These are phyloP conservation scores for Pseudogymnoascus sp. DNA, from an alignment of 2,329 filamentous ascomycete species.

Conservation along the genomic window DNA sequence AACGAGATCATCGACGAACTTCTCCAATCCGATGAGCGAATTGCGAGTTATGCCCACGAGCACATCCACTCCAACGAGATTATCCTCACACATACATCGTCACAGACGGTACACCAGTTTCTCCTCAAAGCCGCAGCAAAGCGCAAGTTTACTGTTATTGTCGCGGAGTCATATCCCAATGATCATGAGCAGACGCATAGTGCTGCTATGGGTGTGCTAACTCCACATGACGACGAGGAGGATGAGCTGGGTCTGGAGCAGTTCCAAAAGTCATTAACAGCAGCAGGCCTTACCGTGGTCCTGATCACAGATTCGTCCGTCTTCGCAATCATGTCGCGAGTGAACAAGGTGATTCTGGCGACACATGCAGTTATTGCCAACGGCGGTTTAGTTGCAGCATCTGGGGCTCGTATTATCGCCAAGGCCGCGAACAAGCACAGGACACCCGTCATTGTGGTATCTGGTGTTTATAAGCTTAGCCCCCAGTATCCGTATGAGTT, in stretches of 20 bases:
- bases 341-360: constrained; percentile 89
- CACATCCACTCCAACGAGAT: constrained; percentile 92
- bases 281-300: constrained; percentile 73
- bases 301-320: constrained; percentile 76
- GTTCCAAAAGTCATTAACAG: constrained; percentile 69
- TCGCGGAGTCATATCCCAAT: constrained; percentile 66
- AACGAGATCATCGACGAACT: constrained; percentile 95
- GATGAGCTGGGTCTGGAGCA: constrained; percentile 34
- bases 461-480: constrained; percentile 88
- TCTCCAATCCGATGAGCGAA: constrained; percentile 84
- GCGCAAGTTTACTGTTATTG: constrained; percentile 83
- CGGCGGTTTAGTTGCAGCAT: constrained; percentile 74
- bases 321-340: constrained; percentile 88
- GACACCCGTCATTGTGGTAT: constrained; percentile 79
- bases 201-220: constrained; percentile 48
- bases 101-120: constrained; percentile 80
- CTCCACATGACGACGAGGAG: constrained; percentile 25
- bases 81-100: constrained; percentile 81
- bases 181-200: constrained; percentile 56
- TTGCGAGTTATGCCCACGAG: constrained; percentile 77
- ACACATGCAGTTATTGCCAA: constrained; percentile 84
- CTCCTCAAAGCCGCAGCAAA: constrained; percentile 79
- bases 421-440: constrained; percentile 74
- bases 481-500: constrained; percentile 81
- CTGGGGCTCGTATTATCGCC: constrained; percentile 76